phyloP scores from a whole-genome alignment of 2,329 filamentous ascomycete species.

The Emergomyces africanus region DNA sequence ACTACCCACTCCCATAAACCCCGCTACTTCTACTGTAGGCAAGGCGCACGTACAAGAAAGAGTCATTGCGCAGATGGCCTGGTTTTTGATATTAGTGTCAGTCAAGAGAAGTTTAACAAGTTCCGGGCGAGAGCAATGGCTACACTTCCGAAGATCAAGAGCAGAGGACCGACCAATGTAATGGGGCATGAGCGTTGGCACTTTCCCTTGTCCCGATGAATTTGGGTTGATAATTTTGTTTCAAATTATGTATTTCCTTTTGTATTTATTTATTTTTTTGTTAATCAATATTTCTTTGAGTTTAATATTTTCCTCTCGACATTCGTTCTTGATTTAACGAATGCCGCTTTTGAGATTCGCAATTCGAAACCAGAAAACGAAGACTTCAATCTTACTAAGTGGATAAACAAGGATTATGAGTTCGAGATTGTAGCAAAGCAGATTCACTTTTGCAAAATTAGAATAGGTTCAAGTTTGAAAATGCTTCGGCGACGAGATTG shows the following conservation, averaged over 20 bases:
- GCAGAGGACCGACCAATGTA: background rate
- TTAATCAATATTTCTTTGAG: background rate
- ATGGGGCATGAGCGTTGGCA: background rate
- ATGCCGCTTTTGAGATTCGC: background rate
- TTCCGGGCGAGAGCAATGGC: slow-evolving; percentile 58
- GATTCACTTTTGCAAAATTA: background rate
- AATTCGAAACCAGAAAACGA: background rate
- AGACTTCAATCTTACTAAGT: background rate
- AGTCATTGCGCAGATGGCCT: slow-evolving; percentile 62
- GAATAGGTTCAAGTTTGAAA: background rate
- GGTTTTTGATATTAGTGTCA: slow-evolving; percentile 68
- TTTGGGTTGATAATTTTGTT: background rate
- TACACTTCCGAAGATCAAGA: slow-evolving; percentile 7
- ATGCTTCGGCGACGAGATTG: background rate
- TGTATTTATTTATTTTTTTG: no score
- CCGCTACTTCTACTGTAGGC: slow-evolving; percentile 66
- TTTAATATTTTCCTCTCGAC: background rate
- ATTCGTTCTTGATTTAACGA: background rate
- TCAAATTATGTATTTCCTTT: background rate
- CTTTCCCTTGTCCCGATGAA: background rate
- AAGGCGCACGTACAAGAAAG: slow-evolving; percentile 24
- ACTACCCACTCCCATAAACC: slow-evolving; percentile 37
- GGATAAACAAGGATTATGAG: background rate
- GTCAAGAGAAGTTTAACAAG: slow-evolving; percentile 55
- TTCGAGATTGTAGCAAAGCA: background rate